Evolutionary conservation across 1,284 basidiomycete genomes (phyloP), one percentile per base, ranked within the genome.

Genomic region (Gymnopus androsaceus): DNA sequence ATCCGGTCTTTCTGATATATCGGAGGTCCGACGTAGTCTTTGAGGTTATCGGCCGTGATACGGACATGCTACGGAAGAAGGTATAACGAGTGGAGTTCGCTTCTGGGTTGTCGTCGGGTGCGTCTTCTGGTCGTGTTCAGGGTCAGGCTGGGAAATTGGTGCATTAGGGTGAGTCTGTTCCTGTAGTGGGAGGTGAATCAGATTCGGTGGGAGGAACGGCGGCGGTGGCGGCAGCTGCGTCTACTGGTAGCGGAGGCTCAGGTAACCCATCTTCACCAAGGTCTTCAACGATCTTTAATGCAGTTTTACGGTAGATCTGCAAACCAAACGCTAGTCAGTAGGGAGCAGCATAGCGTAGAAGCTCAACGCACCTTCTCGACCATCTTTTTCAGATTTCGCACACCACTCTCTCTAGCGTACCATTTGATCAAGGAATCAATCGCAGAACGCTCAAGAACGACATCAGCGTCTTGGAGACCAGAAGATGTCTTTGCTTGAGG

Each of bases 301-400:
- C 95, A 4, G 96, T 93, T 73, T 99, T 99, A 61, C 97, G 87
- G 74, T 96, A 99, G 56, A 99, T 95, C 94, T 97, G 71, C n/a
- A 51, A 40, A 9, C 21, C n/a, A 51, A 40, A 9, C 21, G 33
- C 47, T n/a, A 49, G 30, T 47, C n/a, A 60, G 50, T 38, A 38
- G 47, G 19, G 42, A 49, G 7, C 14, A 33, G 21, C 23, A 34
- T n/a, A n/a, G 17, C 19, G n/a, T 19, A 44, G 30, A 21, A 27
- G 27, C 19, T 23, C 25, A 38, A 37, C 67, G 14, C 56, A 92
- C 93, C 83, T 96, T 97, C 69, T 97, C 94, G 57, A 97, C 95
- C 67, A 95, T 90, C 75, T 96, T 95, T 83, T 97, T 97, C 66
- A 97, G 70, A 68, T 94, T 94, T 46, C 95, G 80, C 36, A 98